A percentile compares a stretch with the other conserved stretches of the same genome.
These are phyloP conservation scores for Gossypium sturtianum DNA, from an alignment of 345 rosid genomes.

Conservation along the genomic window DNA sequence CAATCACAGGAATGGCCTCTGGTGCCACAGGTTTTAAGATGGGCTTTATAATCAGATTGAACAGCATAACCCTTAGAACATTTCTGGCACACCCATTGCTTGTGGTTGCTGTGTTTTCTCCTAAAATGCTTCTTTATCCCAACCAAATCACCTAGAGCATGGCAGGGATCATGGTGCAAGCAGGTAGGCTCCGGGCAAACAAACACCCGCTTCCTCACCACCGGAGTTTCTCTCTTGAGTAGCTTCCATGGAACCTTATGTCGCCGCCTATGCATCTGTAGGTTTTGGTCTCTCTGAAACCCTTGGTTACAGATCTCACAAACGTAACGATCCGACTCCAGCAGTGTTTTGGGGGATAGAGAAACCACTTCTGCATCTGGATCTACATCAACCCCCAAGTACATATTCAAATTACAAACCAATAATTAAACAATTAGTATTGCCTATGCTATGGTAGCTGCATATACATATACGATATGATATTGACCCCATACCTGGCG, in stretches of 20 bases:
- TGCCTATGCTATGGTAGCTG: neutral
- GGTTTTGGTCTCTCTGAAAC: slow-evolving; percentile 91
- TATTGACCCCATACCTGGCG: slow-evolving; percentile 50
- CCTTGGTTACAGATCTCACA: slow-evolving; percentile 99
- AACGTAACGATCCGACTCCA: slow-evolving; percentile 86
- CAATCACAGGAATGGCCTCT: slow-evolving; percentile 97
- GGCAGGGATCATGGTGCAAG: slow-evolving; percentile 88
- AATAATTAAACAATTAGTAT: no score
- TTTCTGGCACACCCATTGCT: slow-evolving; percentile 87
- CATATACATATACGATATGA: neutral
- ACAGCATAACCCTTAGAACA: slow-evolving; percentile 95
- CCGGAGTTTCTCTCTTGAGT: slow-evolving; percentile 74
- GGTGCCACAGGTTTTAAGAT: slow-evolving; percentile 97
- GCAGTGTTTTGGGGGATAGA: slow-evolving; percentile 71
- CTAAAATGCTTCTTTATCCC: slow-evolving; percentile 94
- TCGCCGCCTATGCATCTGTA: slow-evolving; percentile 92
- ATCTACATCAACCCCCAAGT: slow-evolving; percentile 34
- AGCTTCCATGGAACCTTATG: slow-evolving; percentile 99
- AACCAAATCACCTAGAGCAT: slow-evolving; percentile 91
- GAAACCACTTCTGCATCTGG: slow-evolving; percentile 96
- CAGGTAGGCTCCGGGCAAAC: slow-evolving; percentile 93
- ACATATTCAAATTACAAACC: neutral
- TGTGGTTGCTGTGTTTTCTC: slow-evolving; percentile 77
- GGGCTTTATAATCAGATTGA: slow-evolving; percentile 95
- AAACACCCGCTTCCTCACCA: slow-evolving; percentile 66